These are phyloP conservation scores for Collybiopsis confluens DNA, from an alignment of 768 basidiomycete species.

Conservation along the genomic window DNA sequence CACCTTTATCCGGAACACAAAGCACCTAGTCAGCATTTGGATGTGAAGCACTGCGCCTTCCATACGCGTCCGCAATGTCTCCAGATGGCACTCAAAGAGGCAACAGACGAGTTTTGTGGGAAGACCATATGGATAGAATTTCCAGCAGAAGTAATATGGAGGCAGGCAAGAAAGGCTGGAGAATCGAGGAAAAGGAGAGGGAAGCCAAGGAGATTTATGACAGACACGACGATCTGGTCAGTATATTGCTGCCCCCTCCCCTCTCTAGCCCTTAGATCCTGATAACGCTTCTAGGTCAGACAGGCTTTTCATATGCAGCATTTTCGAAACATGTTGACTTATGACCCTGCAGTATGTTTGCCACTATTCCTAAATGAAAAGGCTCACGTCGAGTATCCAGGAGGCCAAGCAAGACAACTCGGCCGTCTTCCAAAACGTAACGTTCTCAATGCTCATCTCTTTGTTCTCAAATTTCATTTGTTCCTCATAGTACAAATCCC, in stretches of 20 bases:
- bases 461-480: not conserved
- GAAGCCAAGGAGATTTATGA: too few relatives aligned
- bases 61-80: conserved; percentile 1
- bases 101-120: not conserved
- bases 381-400: too few relatives aligned
- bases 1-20: too few relatives aligned
- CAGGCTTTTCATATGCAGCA: conserved; percentile 88
- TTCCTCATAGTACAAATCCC: conserved; percentile 48
- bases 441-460: too few relatives aligned
- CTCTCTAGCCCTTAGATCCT: too few relatives aligned
- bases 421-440: conserved; percentile 70
- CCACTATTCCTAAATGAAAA: too few relatives aligned
- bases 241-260: not conserved
- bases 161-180: too few relatives aligned
- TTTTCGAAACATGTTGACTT: conserved; percentile 71
- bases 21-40: not conserved
- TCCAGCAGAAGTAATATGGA: too few relatives aligned
- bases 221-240: too few relatives aligned
- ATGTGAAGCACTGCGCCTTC: not conserved
- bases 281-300: conserved; percentile 51
- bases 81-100: not conserved
- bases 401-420: conserved; percentile 70
- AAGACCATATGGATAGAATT: not conserved
- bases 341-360: conserved; percentile 65
- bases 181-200: too few relatives aligned